phyloP scores from a whole-genome alignment of 2,329 filamentous ascomycete species.

The Trichophyton benhamiae region DNA sequence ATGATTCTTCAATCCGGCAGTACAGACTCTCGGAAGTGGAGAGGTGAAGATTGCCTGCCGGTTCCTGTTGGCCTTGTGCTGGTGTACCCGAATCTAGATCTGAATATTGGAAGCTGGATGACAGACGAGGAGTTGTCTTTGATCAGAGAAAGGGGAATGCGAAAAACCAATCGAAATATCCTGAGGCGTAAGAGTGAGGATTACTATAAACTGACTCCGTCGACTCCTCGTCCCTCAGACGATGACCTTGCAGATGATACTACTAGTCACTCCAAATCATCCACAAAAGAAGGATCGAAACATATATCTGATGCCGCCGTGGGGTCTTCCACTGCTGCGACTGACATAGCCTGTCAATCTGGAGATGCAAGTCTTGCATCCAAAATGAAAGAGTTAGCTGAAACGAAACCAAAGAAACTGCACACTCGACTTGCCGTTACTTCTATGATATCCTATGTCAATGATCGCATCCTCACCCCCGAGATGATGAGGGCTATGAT shows the following conservation, averaged over 20 bases:
- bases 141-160: conserved; percentile 68
- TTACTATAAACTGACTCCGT: conserved; percentile 66
- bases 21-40: conserved; percentile 43
- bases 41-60: conserved; percentile 51
- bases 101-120: conserved; percentile 99
- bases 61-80: conserved; percentile 69
- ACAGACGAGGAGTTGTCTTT: conserved; percentile 93
- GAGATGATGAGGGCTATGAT: conserved; percentile 99
- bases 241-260: conserved; percentile 48
- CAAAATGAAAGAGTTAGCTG: conserved; percentile 24
- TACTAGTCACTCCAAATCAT: conserved; percentile 19
- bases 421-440: conserved; percentile 84
- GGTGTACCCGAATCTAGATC: conserved; percentile 81
- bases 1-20: conserved; percentile 75
- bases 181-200: conserved; percentile 77
- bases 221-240: conserved; percentile 70
- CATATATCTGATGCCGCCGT: background rate
- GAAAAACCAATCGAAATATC: conserved; percentile 66
- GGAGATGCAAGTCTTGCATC: conserved; percentile 23
- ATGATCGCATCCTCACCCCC: conserved; percentile 83
- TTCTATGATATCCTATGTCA: conserved; percentile 97
- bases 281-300: background rate
- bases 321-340: conserved; percentile 13
- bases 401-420: conserved; percentile 40
- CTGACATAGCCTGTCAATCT: conserved; percentile 19